Conservation (phyloP, 768 basidiomycete species). For the Podaxis pistillaris region DNA sequence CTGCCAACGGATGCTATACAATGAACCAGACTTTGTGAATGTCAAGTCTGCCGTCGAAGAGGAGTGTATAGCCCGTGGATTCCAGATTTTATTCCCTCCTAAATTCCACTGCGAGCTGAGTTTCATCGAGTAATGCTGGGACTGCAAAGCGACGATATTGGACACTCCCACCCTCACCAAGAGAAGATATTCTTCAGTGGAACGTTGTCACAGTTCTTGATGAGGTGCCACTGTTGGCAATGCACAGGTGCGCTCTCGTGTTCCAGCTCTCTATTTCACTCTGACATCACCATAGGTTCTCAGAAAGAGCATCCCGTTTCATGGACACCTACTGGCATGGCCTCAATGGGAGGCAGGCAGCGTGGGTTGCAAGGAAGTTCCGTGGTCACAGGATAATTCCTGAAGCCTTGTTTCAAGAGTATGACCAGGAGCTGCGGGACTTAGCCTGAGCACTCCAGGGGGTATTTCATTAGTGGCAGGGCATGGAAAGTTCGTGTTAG, state of each 20-base stretch:
- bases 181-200: too few species aligned
- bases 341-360: background rate
- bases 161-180: too few species aligned
- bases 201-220: too few species aligned
- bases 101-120: constrained; percentile 27
- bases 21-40: background rate
- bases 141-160: constrained; percentile 13
- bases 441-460: background rate
- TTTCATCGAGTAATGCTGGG: constrained; percentile 21
- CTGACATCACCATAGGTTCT: too few species aligned
- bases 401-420: background rate
- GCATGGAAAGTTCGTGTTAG: background rate
- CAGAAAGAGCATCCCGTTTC: background rate
- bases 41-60: constrained; percentile 18
- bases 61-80: constrained; percentile 20
- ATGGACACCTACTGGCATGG: background rate
- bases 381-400: too few species aligned
- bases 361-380: too few species aligned
- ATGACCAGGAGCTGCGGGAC: background rate
- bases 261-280: too few species aligned
- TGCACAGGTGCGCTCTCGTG: too few species aligned
- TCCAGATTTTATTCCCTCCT: constrained; percentile 28
- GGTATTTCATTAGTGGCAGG: background rate
- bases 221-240: too few species aligned
- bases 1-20: background rate